phyloP scores from a whole-genome alignment of 2,329 filamentous ascomycete genomes.

The Diaporthe helianthi region DNA sequence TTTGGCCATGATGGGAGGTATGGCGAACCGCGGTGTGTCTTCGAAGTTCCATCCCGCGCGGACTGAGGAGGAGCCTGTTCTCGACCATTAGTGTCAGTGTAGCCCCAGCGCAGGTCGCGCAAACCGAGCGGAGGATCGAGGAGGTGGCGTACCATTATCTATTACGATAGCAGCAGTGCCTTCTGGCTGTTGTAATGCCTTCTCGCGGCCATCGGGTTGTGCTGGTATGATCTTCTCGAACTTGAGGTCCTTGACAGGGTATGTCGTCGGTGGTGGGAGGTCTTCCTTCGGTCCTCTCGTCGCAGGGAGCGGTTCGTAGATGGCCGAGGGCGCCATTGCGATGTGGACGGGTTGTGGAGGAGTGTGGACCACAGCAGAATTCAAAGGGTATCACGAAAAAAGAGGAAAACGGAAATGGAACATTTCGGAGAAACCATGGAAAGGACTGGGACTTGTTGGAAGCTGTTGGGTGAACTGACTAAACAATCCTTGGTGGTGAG shows the following conservation, averaged over 20 bases:
- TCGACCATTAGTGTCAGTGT: constrained; percentile 36
- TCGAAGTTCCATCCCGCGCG: constrained; percentile 98
- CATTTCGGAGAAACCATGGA: constrained; percentile 7
- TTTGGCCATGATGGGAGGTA: constrained; percentile 91
- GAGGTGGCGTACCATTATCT: constrained; percentile 79
- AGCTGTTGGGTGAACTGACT: not conserved
- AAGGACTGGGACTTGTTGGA: not conserved
- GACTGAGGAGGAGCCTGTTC: constrained; percentile 80
- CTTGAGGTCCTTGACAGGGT: constrained; percentile 66
- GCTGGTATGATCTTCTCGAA: constrained; percentile 64
- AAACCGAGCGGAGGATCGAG: not conserved
- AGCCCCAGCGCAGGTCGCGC: not conserved
- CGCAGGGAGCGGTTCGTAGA: constrained; percentile 50
- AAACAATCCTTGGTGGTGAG: not conserved
- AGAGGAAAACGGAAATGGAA: constrained; percentile 7
- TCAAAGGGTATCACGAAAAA: constrained; percentile 29
- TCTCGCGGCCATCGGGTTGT: constrained; percentile 72
- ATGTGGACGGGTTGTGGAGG: not conserved
- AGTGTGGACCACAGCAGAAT: constrained; percentile 1
- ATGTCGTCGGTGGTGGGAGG: constrained; percentile 62
- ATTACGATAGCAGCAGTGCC: constrained; percentile 85
- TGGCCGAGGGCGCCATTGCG: constrained; percentile 48
- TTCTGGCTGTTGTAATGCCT: constrained; percentile 64
- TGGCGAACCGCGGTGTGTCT: constrained; percentile 75
- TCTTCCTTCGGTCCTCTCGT: constrained; percentile 51